Base-by-base conservation (phyloP, 2,329 filamentous ascomycete genomes). In the Colletotrichum lini region DNA sequence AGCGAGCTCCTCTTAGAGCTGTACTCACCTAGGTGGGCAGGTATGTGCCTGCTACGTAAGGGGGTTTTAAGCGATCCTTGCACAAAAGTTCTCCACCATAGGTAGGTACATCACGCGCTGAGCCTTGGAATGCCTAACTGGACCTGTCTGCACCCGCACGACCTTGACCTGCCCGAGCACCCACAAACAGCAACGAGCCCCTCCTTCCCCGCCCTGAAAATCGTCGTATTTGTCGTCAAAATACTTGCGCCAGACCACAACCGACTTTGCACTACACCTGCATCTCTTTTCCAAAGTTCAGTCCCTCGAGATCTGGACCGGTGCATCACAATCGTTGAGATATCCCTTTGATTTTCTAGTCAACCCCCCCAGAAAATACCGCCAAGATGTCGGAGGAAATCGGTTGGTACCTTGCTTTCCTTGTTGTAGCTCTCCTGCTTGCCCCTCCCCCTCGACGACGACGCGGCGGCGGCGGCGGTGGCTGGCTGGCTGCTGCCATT, bases 341-440 rank as follows among this genome's bases (percentile, higher is more conserved):
- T 66, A 70, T 65, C 35, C 30, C 30, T 47, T 66, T 65, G 50
- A 56, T 47, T 58, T 65, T 65, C 30, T 42, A 66, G 54, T 63
- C 68, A 65, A 50, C 65, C 49, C 59, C 30, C 57, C 56, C 40
- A 72, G 67, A 72, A 70, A 68, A 67, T 42, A 65, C 69, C 65
- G 77, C 78, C 81, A 84, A 78, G 76, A 84, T 84, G 82, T 82
- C 84, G 77, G 84, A 85, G 80, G 84, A 83, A 72, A 75, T 81
- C 73, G 85, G 84, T 86, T 78, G 74, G 83, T 81, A 54, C 49
- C 15, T 61, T 47, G 12, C 45, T 61, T n/a, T 50, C 26, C 44
- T 40, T 23, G 4, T 16, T 23, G 15, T 26, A 72, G n/a, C 64
- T 35, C 38, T 53, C 44, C 8, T 57, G 40, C n/a, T 63, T n/a